Base-by-base conservation (phyloP, 768 basidiomycete genomes). In the Leccinellum luteum region DNA sequence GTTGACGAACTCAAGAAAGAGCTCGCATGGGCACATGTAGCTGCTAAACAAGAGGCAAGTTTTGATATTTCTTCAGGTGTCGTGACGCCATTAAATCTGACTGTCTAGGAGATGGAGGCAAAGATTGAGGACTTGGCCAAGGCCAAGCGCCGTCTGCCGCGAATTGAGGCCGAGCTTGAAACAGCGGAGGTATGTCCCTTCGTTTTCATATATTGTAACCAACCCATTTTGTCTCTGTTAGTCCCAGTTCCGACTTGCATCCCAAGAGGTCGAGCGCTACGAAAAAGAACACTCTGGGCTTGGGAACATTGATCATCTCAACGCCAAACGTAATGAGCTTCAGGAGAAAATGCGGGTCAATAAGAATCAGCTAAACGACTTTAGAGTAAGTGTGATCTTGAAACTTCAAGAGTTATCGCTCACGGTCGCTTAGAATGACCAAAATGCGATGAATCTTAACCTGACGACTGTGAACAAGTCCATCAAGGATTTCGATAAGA, bases 1-100 rank as follows among this genome's bases (percentile, higher is more conserved):
- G 81, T 79, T 4, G 83, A 87, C 34, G 85, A 86, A 32, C 74
- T 92, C 51, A 88, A 89, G 77, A 85, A 83, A 60, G 90, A 94
- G 71, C 73, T 91, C 19, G 93, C 92, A 3, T 97, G 95, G 94
- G 83, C 92, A 14, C 88, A 90, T 64, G 90, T 96, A 21, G 79
- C 77, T 14, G 73, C 74, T 9, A 94, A 94, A 69, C 80, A 90
- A 69, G 72, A 75, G 49, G 90, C 86, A 66, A 56, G 85, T 54
- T 15, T 30, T 7, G 10, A 52, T 43, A 1, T 48, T 48, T n/a
- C 15, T n/a, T 55, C 23, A 3, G 6, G 28, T 54, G 6, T 25
- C 10, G 7, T 51, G 48, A 15, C 30, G 1, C 8, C n/a, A 19
- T 43, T 21, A 30, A 52, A 28, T 45, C 28, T 25, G 14, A 55